These are phyloP conservation scores for Tolypocladium inflatum DNA, from an alignment of 2,329 filamentous ascomycete species.

Conservation along the genomic window DNA sequence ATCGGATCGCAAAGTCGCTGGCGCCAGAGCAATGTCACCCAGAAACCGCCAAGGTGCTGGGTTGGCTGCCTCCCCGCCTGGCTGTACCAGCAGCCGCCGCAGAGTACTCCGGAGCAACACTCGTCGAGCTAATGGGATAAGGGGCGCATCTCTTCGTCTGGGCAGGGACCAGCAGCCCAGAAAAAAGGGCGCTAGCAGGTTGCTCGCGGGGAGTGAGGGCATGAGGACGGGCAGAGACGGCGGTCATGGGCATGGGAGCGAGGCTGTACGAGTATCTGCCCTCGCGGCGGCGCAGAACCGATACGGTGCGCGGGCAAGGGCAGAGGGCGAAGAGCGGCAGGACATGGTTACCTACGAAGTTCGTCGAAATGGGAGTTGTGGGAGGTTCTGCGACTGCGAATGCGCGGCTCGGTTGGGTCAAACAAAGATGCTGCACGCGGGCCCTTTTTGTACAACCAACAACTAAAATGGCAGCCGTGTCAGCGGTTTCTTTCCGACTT, in stretches of 20 bases:
- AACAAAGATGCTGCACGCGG: neutral
- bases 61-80: neutral
- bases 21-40: neutral
- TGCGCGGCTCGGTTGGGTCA: neutral
- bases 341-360: neutral
- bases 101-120: neutral
- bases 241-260: neutral
- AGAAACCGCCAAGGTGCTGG: neutral
- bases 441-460: neutral
- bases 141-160: neutral
- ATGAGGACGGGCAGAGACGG: neutral
- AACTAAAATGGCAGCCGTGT: neutral
- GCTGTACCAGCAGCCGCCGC: neutral
- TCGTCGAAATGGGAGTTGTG: neutral
- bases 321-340: no score
- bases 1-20: neutral
- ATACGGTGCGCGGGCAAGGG: neutral
- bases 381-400: neutral
- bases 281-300: neutral
- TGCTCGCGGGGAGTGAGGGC: neutral
- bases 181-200: neutral
- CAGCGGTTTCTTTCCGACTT: neutral
- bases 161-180: slow-evolving; percentile 1
- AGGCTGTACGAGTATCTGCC: neutral
- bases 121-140: neutral